A percentile compares a stretch with the other conserved stretches of the same genome.
phyloP scores from a whole-genome alignment of 2,329 filamentous ascomycete genomes.

The Pseudogymnoascus sp. region DNA sequence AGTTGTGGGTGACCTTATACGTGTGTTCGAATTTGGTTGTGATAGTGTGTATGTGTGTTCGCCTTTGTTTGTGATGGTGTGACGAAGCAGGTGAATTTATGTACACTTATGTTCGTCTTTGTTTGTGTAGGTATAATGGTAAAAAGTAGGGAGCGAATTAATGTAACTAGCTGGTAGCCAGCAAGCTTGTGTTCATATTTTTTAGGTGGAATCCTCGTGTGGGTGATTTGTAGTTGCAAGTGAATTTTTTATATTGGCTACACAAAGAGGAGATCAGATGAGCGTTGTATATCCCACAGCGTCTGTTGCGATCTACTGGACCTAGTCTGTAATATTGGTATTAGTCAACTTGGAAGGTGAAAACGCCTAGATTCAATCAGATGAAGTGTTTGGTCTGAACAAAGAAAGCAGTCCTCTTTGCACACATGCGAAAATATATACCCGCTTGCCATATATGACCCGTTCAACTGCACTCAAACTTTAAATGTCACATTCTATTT shows the following conservation, averaged over 20 bases:
- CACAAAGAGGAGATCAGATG: neutral
- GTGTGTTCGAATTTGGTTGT: neutral
- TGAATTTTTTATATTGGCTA: neutral
- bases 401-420: neutral
- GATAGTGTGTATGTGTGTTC: neutral
- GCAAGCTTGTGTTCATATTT: neutral
- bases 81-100: neutral
- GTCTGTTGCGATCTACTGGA: too few species aligned
- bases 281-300: too few species aligned
- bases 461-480: neutral
- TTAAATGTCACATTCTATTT: neutral
- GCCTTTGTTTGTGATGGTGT: neutral
- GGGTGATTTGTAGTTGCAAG: neutral
- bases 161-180: neutral
- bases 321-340: too few species aligned
- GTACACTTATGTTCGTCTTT: neutral
- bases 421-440: neutral
- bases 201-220: neutral
- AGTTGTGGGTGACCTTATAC: neutral
- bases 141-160: neutral
- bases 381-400: neutral
- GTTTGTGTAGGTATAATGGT: neutral
- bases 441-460: neutral
- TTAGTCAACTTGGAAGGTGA: too few species aligned
- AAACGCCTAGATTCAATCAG: too few species aligned